phyloP scores from a whole-genome alignment of 2,329 filamentous ascomycete species.

The Monilinia fructigena region DNA sequence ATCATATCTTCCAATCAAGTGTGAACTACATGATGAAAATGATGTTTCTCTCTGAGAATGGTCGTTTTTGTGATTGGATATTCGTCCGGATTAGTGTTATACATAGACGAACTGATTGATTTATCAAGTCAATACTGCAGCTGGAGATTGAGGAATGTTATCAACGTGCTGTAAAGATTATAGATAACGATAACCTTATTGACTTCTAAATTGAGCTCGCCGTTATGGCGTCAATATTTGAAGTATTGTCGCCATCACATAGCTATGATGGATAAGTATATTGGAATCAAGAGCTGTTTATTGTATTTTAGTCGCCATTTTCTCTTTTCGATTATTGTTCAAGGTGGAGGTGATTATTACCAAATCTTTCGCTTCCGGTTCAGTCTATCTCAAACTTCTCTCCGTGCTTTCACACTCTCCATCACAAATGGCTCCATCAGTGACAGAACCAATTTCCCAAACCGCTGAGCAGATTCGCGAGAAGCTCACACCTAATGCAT shows the following conservation, averaged over 20 bases:
- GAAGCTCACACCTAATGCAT: slow-evolving; percentile 30
- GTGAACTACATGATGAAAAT: neutral
- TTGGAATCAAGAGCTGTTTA: too few relatives aligned
- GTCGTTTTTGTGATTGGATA: neutral
- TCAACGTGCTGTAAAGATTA: neutral
- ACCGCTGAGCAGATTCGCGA: slow-evolving; percentile 33
- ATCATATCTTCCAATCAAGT: neutral
- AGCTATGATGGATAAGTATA: neutral
- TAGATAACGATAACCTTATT: neutral
- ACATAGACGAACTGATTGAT: neutral
- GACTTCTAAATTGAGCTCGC: neutral
- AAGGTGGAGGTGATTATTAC: neutral
- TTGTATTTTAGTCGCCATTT: neutral
- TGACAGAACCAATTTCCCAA: slow-evolving; percentile 32
- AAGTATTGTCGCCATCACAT: neutral
- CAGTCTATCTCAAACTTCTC: neutral
- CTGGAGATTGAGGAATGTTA: neutral
- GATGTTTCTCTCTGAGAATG: neutral
- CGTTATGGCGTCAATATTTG: neutral
- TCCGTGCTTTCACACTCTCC: neutral
- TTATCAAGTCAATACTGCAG: neutral
- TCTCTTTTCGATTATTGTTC: neutral
- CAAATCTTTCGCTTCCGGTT: neutral
- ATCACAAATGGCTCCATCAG: slow-evolving; percentile 34
- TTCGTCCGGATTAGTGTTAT: neutral